Evolutionary conservation across 2,329 filamentous ascomycete genomes (phyloP).

Genomic region (Didymellaceae sp.): DNA sequence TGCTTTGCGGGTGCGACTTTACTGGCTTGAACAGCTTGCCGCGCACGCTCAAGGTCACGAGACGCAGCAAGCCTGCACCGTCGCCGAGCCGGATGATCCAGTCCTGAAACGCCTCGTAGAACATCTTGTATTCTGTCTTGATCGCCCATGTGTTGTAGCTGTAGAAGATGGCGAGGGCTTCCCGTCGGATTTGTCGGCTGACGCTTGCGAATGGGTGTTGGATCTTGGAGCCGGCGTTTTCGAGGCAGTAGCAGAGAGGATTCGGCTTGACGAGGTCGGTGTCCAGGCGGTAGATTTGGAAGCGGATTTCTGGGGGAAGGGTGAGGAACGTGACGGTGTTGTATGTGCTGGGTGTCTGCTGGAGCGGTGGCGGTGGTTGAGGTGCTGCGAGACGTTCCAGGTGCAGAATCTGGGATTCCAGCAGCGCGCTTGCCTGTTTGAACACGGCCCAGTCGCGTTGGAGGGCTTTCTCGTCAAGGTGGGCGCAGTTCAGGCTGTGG

Average conservation of each 20-base stretch:
- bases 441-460: constrained; percentile 32
- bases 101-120: constrained; percentile 49
- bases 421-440: constrained; percentile 16
- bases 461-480: constrained; percentile 22
- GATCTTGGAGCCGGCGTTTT: constrained; percentile 45
- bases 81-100: constrained; percentile 48
- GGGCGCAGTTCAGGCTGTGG: constrained; percentile 28
- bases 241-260: constrained; percentile 51
- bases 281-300: constrained; percentile 47
- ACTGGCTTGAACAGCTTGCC: constrained; percentile 44
- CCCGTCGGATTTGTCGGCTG: constrained; percentile 43
- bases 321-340: constrained; percentile 41
- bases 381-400: constrained; percentile 14
- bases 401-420: constrained; percentile 20
- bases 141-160: constrained; percentile 50
- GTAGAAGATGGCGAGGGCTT: constrained; percentile 50
- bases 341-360: constrained; percentile 1
- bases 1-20: constrained; percentile 31
- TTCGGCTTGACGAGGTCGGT: constrained; percentile 44
- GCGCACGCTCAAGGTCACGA: constrained; percentile 43
- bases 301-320: constrained; percentile 46
- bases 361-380: neutral
- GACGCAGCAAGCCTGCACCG: constrained; percentile 38
- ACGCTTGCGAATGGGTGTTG: constrained; percentile 48
- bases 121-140: constrained; percentile 49